Base-by-base conservation (phyloP, 2,329 filamentous ascomycete species). In the Trichoderma hamatum region DNA sequence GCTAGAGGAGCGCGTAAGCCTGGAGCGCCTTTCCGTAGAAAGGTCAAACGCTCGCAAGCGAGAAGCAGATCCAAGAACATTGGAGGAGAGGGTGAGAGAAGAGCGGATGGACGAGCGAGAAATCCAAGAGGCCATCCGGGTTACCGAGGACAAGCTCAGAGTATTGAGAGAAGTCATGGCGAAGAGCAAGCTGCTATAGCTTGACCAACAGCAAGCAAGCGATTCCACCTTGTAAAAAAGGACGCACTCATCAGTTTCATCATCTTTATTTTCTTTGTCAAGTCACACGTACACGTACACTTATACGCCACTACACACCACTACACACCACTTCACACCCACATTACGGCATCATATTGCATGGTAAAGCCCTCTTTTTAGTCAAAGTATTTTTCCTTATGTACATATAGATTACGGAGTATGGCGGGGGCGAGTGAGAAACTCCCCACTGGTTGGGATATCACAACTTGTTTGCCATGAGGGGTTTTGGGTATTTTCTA, bases 71-170 rank as follows among this genome's bases (percentile, higher is more conserved):
- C 83, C 85, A 2, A 84, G 84, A 36, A 84, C 89, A 2, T 82
- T 87, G 28, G 86, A 90, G 74, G 88, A 90, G 68, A 88, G 85
- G 76, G 72, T 89, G 59, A 81, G 83, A 11, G 83, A 86, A 69
- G 84, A 87, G 72, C 82, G 83, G 59, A 92, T 95, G 87, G 88
- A 89, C 58, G 88, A 92, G 73, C 84, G 88, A 39, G 90, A 96
- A 77, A 86, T 97, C 70, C 87, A 89, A 72, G 88, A 96, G 81
- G 92, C 93, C 24, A 95, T 97, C 70, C 84, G 87, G 66, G 88
- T 97, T 34, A 97, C 95, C 3, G 93, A 97, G 77, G 91, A 97
- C 82, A 91, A 92, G 75, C 82, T 99, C 36, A 85, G 87, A 67
- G 87, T 91, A 52, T 81, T 99, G 71, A 94, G 94, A 79, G 85